These are phyloP conservation scores for Eimeria maxima DNA, from an alignment of 169 alveolate genomes.

Conservation along the genomic window DNA sequence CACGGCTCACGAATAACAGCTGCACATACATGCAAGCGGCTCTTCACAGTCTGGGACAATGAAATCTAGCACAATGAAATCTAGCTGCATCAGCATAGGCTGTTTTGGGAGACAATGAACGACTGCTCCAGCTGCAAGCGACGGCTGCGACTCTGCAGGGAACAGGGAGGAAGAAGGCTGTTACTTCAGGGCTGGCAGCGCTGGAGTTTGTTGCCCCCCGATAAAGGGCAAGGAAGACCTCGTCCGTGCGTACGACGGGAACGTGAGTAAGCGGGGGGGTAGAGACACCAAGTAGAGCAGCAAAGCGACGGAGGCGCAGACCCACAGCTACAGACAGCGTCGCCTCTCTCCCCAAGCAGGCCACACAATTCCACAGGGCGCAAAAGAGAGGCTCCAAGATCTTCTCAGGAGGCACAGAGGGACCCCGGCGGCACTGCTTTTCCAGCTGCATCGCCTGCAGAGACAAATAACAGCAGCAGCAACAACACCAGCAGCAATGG, in stretches of 20 bases:
- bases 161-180: not conserved
- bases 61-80: too few species aligned
- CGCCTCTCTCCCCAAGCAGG: constrained; percentile 58
- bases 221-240: constrained; percentile 42
- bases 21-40: not conserved
- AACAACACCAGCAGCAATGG: not conserved
- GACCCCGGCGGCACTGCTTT: constrained; percentile 70
- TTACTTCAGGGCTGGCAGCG: constrained; percentile 44
- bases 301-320: constrained; percentile 60
- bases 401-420: constrained; percentile 43
- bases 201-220: constrained; percentile 37
- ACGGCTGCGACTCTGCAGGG: not conserved
- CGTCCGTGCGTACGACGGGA: constrained; percentile 48
- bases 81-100: too few species aligned
- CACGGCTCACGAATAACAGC: not conserved
- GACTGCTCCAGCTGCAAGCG: not conserved
- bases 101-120: not conserved
- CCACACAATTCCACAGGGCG: constrained; percentile 66
- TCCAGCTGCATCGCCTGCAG: constrained; percentile 62
- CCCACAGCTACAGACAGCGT: constrained; percentile 10
- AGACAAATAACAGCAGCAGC: constrained; percentile 12
- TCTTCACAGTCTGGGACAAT: not conserved
- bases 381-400: constrained; percentile 32
- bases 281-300: constrained; percentile 43
- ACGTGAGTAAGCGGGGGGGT: constrained; percentile 44